Evolutionary conservation across 805 yeast genomes (phyloP).

Genomic region (Lipomyces spencermartinsiae): DNA sequence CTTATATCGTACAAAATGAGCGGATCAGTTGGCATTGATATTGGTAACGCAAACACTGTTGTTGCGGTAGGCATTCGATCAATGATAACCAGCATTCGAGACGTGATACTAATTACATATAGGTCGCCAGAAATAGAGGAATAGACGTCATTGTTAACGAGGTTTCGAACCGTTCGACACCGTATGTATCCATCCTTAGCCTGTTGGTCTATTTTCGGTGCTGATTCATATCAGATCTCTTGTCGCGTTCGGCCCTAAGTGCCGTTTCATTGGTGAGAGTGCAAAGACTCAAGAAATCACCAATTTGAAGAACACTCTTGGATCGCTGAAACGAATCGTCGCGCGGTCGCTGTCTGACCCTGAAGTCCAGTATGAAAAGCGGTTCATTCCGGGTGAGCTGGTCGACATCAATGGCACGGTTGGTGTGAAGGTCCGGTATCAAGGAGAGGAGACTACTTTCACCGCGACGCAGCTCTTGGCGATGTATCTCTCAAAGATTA

Average conservation of each 20-base stretch:
- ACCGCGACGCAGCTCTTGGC: constrained; percentile 90
- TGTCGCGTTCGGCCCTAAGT: constrained; percentile 89
- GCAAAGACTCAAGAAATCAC: constrained; percentile 97
- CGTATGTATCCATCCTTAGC: constrained; percentile 52
- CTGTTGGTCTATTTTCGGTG: not conserved
- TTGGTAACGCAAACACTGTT: constrained; percentile 93
- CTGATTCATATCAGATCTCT: constrained; percentile 49
- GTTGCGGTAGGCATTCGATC: constrained; percentile 59
- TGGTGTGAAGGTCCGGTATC: constrained; percentile 84
- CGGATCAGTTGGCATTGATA: constrained; percentile 76
- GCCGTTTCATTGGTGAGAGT: constrained; percentile 91
- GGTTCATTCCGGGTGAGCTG: constrained; percentile 75
- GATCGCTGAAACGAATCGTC: constrained; percentile 88
- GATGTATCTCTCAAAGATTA: constrained; percentile 92
- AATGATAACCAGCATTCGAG: not conserved
- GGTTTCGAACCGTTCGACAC: constrained; percentile 97
- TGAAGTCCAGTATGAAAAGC: constrained; percentile 73
- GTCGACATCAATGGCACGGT: constrained; percentile 70
- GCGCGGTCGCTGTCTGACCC: constrained; percentile 80
- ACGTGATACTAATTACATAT: not conserved
- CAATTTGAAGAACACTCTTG: constrained; percentile 94
- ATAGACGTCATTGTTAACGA: constrained; percentile 98
- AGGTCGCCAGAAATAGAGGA: constrained; percentile 95
- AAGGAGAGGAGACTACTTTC: constrained; percentile 78
- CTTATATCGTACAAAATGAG: constrained; percentile 26